A percentile compares a stretch with the other conserved stretches of the same genome.
These are phyloP conservation scores for Triadica sebifera DNA, from an alignment of 345 rosid genomes.

Conservation along the genomic window DNA sequence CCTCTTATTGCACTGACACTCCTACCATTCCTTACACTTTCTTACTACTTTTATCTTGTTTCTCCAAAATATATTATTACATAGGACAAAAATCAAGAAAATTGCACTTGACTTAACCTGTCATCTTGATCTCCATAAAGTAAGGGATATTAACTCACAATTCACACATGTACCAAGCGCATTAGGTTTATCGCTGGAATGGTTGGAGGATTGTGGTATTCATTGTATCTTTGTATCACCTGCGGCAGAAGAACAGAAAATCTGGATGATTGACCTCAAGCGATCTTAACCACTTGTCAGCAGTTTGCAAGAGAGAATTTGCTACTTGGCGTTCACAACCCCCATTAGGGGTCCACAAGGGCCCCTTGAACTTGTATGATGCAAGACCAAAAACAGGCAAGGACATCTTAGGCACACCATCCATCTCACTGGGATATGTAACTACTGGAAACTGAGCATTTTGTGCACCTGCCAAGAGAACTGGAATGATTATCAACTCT, in stretches of 20 bases:
- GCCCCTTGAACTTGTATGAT: conserved; percentile 29
- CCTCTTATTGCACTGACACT: conserved; percentile 17
- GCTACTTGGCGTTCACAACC: conserved; percentile 17
- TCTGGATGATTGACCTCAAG: conserved; percentile 31
- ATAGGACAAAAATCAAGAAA: background rate
- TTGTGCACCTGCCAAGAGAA: conserved; percentile 14
- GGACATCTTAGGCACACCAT: conserved; percentile 22
- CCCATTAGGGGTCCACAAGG: conserved; percentile 29
- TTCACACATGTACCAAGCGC: background rate
- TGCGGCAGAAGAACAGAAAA: conserved; percentile 25
- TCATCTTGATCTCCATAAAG: background rate
- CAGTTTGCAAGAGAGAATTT: conserved; percentile 21
- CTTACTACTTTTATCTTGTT: conserved; percentile 1
- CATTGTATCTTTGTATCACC: conserved; percentile 1
- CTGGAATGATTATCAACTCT: background rate
- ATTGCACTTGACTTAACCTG: conserved; percentile 12
- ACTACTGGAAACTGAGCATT: conserved; percentile 13
- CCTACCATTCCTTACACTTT: conserved; percentile 8
- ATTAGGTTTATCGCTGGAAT: background rate
- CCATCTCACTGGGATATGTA: conserved; percentile 19
- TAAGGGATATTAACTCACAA: conserved; percentile 1
- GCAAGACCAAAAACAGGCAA: conserved; percentile 32
- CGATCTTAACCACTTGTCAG: conserved; percentile 24
- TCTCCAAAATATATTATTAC: conserved; percentile 16
- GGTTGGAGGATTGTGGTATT: background rate